Percentiles rank a stretch among this genome's conserved stretches.
Conservation (phyloP, 129 eudicot genomes). For the Deinandra increscens region DNA sequence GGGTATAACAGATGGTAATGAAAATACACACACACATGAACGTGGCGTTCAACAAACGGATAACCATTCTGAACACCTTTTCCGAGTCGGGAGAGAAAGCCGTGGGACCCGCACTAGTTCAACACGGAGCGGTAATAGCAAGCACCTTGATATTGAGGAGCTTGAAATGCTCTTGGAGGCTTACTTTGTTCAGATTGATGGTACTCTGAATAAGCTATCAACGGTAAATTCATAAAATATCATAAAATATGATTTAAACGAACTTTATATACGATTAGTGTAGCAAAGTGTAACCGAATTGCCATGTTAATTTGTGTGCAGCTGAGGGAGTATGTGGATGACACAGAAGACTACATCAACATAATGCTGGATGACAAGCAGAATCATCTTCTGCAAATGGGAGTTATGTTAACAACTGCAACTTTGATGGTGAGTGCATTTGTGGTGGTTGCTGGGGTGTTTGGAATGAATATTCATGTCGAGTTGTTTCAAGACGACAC, state of each 20-base stretch:
- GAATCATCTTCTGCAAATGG: conserved; percentile 75
- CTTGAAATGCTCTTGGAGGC: conserved; percentile 70
- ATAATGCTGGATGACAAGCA: conserved; percentile 76
- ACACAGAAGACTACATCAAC: conserved; percentile 66
- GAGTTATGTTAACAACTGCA: conserved; percentile 58
- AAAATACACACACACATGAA: conserved; percentile 11
- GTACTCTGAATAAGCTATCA: conserved; percentile 48
- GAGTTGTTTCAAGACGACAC: conserved; percentile 18
- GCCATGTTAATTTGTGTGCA: conserved; percentile 6
- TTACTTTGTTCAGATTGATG: conserved; percentile 62
- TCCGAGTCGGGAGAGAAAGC: conserved; percentile 32
- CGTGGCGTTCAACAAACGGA: too few species aligned
- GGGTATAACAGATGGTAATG: conserved; percentile 14
- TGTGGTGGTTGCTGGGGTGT: conserved; percentile 57
- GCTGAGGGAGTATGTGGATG: conserved; percentile 69
- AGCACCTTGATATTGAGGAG: conserved; percentile 48
- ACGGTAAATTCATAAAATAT: conserved; percentile 33
- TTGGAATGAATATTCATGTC: conserved; percentile 56
- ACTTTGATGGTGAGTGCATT: conserved; percentile 50
- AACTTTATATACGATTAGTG: not conserved
- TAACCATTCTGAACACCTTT: too few species aligned
- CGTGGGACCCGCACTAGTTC: conserved; percentile 41
- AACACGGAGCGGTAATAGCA: conserved; percentile 32
- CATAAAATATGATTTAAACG: not conserved
- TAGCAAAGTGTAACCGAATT: not conserved